Evolutionary conservation across 176 grass and related monocot species (phyloP).

Genomic region (Raddia guianensis): DNA sequence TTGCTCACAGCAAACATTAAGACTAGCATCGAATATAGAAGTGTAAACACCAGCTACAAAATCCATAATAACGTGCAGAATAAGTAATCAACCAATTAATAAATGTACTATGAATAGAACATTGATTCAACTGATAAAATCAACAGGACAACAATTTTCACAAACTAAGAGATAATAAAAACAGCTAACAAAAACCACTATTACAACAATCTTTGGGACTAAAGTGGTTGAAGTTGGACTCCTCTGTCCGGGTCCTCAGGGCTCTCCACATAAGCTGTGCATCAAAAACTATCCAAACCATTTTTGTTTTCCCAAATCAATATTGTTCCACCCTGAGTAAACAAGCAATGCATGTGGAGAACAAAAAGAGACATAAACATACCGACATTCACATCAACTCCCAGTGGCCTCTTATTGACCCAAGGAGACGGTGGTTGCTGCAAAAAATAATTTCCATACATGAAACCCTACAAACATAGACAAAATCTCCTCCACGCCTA

Average conservation of each 20-base stretch:
- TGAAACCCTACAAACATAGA: constrained; percentile 10
- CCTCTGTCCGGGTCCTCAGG: constrained; percentile 74
- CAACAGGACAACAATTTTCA: neutral
- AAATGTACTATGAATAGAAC: neutral
- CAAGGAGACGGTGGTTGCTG: constrained; percentile 84
- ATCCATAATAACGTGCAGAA: neutral
- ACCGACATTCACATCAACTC: constrained; percentile 95
- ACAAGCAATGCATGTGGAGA: constrained; percentile 3
- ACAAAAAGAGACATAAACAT: constrained; percentile 35
- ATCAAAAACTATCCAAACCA: constrained; percentile 17
- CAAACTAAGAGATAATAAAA: neutral
- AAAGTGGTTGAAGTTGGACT: constrained; percentile 48
- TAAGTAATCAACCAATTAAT: neutral
- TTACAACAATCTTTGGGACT: neutral
- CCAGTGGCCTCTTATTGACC: constrained; percentile 73
- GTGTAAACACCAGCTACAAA: neutral
- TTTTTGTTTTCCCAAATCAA: constrained; percentile 22
- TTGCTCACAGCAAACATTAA: neutral
- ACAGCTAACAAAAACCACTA: neutral
- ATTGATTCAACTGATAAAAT: neutral
- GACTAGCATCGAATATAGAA: neutral
- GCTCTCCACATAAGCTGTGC: constrained; percentile 80
- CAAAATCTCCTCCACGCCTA: neutral
- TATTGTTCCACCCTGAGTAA: neutral
- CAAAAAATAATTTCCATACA: constrained; percentile 30